phyloP scores from a whole-genome alignment of 1,139 yeast genomes.

The Hansenula lynferdii region DNA sequence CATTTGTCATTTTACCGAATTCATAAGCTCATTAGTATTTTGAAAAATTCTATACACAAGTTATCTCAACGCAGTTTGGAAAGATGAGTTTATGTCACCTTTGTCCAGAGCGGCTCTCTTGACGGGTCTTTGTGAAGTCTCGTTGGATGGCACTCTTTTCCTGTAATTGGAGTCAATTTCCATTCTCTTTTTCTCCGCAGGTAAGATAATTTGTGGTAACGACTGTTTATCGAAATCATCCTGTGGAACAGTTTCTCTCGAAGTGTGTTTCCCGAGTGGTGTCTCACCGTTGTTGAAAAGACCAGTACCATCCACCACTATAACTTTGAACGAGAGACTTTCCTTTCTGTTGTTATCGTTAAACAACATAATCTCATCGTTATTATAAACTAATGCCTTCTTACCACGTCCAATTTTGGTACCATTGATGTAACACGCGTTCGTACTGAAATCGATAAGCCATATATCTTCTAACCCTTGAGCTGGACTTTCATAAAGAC shows the following conservation, averaged over 20 bases:
- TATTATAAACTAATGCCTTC: conserved; percentile 56
- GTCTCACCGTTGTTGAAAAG: conserved; percentile 37
- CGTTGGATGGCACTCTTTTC: conserved; percentile 1
- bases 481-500: conserved; percentile 63
- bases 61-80: conserved; percentile 17
- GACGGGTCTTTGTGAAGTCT: conserved; percentile 8
- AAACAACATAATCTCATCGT: conserved; percentile 63
- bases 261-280: not conserved
- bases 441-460: conserved; percentile 76
- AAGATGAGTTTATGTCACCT: conserved; percentile 21
- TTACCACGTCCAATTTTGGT: conserved; percentile 54
- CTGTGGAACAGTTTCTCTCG: conserved; percentile 7
- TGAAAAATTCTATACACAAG: not conserved
- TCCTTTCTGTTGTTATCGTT: conserved; percentile 50
- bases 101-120: conserved; percentile 23
- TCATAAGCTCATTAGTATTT: not conserved
- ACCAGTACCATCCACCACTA: conserved; percentile 53
- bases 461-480: conserved; percentile 70
- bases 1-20: not conserved
- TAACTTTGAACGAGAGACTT: conserved; percentile 47
- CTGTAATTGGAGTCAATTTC: conserved; percentile 4
- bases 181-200: not conserved
- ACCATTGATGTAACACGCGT: conserved; percentile 70
- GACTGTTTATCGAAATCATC: conserved; percentile 15
- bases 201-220: conserved; percentile 8